Base-by-base conservation (phyloP, 805 yeast genomes). In the Grigorovia humatica region DNA sequence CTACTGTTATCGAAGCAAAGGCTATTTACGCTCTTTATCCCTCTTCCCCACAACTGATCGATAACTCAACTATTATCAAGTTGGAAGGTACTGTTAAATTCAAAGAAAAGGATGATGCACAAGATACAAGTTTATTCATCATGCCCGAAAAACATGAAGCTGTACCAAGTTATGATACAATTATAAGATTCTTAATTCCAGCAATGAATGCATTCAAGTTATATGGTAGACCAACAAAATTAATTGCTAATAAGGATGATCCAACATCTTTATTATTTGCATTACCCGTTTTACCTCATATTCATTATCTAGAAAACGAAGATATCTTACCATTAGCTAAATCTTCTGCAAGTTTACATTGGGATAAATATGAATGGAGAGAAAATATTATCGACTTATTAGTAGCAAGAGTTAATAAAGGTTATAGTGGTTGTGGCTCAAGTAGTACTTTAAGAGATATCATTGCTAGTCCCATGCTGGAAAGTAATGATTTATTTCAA, bases 11-110 rank as follows among this genome's bases (percentile, higher is more conserved):
- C 6, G 74, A 74, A 44, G 91, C 93, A 1, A 69, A 77, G 48
- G 79, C 88, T 8, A 82, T 88, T 19, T 83, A 85, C 57, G 97
- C 99, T 0, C 82, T 90, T n/a, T 93, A 88, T 67, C 99, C 99
- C 12, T 89, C 87, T 61, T 77, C 89, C 48, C 82, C 83, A 27
- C 72, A 79, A 55, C 78, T 91, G 55, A 85, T 93, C 55, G 96
- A 91, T 69, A 82, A 82, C 54, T 82, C 91, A 50, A 88, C 97
- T 1, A 81, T 93, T 78, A 77, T 91, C 63, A 93, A 93, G 64
- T 67, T 91, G 51, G 96, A 90, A 64, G 97, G 96, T 47, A 74
- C 77, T 43, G 87, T 90, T 35, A 70, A 74, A 51, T 84, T 84
- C 57, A 77, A 77, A 51, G 72, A 73, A 52, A 71, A 74, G 42